A percentile compares a stretch with the other conserved stretches of the same genome.
These are phyloP conservation scores for Nitzschia sp. DNA, from an alignment of 108 stramenopile species.

Conservation along the genomic window DNA sequence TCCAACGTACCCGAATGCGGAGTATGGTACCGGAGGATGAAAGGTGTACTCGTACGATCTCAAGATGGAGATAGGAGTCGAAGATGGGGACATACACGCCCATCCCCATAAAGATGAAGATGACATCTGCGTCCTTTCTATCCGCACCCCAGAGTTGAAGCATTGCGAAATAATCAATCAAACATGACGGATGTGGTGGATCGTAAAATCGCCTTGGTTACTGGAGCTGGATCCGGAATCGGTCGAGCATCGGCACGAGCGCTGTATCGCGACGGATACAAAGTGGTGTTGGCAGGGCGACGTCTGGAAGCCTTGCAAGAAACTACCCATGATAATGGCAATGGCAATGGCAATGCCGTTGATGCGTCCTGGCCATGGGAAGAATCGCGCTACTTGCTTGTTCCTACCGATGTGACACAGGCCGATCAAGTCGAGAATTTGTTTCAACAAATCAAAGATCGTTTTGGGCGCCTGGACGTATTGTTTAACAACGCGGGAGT, in stretches of 20 bases:
- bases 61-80: no score
- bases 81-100: no score
- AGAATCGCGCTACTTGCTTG: constrained; percentile 27
- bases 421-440: constrained; percentile 49
- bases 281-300: constrained; percentile 63
- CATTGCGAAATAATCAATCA: no score
- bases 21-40: no score
- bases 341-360: no score
- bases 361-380: no score
- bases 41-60: no score
- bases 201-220: constrained; percentile 64
- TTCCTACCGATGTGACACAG: constrained; percentile 58
- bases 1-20: no score
- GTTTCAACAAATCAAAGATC: constrained; percentile 26
- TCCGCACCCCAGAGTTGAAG: no score
- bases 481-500: constrained; percentile 85
- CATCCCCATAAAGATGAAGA: no score
- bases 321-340: constrained; percentile 27
- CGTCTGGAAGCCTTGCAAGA: constrained; percentile 45
- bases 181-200: no score
- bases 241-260: constrained; percentile 67
- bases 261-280: constrained; percentile 49
- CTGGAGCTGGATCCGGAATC: constrained; percentile 72
- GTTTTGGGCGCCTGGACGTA: constrained; percentile 52
- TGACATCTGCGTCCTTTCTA: no score